Evolutionary conservation across 2,329 filamentous ascomycete species (phyloP).

Genomic region (Macrophomina pseudophaseolina): DNA sequence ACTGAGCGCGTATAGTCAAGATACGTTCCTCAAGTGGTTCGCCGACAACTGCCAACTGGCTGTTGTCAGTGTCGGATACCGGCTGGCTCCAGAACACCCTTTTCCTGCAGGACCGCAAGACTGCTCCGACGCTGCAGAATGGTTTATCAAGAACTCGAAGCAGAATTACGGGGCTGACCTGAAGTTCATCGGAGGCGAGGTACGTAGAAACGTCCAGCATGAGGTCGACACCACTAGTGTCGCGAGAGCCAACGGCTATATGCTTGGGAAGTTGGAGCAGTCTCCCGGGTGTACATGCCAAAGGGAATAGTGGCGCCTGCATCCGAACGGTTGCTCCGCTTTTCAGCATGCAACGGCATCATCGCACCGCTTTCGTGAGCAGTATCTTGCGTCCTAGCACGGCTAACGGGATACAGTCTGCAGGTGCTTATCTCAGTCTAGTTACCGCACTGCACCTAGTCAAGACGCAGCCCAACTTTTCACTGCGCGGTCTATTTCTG

Average conservation of each 20-base stretch:
- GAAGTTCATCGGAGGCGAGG: conserved; percentile 39
- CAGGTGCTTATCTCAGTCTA: conserved; percentile 57
- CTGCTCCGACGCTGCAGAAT: conserved; percentile 62
- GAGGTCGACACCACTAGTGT: conserved; percentile 47
- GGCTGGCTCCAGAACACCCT: conserved; percentile 64
- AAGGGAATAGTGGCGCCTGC: too few relatives aligned
- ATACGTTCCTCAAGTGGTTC: conserved; percentile 55
- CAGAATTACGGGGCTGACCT: conserved; percentile 47
- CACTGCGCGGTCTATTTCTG: conserved; percentile 57
- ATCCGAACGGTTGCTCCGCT: too few relatives aligned
- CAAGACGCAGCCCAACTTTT: conserved; percentile 44
- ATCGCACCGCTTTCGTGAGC: too few relatives aligned
- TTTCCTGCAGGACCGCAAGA: conserved; percentile 62
- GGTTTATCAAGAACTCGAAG: conserved; percentile 56
- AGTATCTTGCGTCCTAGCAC: neutral
- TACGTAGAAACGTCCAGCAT: conserved; percentile 46
- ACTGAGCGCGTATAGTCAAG: conserved; percentile 43
- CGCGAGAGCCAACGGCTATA: conserved; percentile 33
- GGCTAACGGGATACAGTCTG: conserved; percentile 43
- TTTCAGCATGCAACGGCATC: neutral
- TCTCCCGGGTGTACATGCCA: too few relatives aligned
- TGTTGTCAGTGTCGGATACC: conserved; percentile 63
- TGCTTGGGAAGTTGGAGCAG: too few relatives aligned
- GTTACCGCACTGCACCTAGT: conserved; percentile 56
- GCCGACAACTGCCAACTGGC: conserved; percentile 56